Evolutionary conservation across 192 early-diverging fungal species (phyloP), one percentile per base, ranked within the genome.

Genomic region (Coemansia aciculifera): DNA sequence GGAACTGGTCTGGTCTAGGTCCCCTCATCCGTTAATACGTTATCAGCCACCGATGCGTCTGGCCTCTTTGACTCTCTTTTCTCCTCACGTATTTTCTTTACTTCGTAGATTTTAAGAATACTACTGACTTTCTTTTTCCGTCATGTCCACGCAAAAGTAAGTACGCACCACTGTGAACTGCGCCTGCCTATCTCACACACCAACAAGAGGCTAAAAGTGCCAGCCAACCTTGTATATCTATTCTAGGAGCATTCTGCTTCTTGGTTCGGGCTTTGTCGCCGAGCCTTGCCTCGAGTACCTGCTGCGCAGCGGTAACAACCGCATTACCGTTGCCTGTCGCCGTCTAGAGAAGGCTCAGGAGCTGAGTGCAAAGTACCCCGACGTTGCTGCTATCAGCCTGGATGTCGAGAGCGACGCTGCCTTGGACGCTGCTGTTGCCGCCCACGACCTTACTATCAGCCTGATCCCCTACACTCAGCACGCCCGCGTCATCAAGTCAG

Each of bases 261-360:
- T 99, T 63, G 98, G 98, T 54, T 91, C 94, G 38, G 98, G 98
- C 63, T 99, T 93, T 79, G 98, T 99, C 51, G 96, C 98, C 69
- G 93, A 91, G 69, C 98, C 98, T 38, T 91, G 93, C 73, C 90
- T 92, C 60, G 90, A 94, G 69, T 98, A 96, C 84, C 89, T 99
- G 31, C 85, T 95, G 64, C 93, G 95, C 64, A 86, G 90, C 72
- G 86, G 90, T 10, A 92, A 97, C 65, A 95, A 95, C 87, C 79
- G 89, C 66, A 67, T 99, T 24, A 98, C 95, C 36, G 90, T 99
- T 72, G 97, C 94, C 57, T 90, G 90, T 73, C 85, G 96, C 57
- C 81, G 88, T 43, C 52, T 95, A 27, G 86, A 88, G 60, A 89
- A 87, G 81, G 93, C 91, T 8, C 76, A 91, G 68, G 87, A 87